Evolutionary conservation across 805 yeast genomes (phyloP).

Genomic region (Blastobotrys terrestris): DNA sequence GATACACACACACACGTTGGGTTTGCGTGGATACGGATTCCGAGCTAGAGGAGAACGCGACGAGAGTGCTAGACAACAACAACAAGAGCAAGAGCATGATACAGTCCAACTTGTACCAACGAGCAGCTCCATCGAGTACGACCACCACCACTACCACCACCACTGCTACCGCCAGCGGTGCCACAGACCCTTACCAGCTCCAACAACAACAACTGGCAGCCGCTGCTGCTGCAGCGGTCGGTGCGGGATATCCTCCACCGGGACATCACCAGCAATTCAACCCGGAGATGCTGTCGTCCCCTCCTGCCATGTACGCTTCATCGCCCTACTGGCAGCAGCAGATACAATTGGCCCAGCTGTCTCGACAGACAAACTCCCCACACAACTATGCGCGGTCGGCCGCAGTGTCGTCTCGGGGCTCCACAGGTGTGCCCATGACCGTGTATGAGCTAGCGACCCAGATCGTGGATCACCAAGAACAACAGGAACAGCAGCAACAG

Average conservation of each 20-base stretch:
- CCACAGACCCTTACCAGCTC: background rate
- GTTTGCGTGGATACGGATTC: too few species aligned
- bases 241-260: background rate
- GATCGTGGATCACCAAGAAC: slow-evolving; percentile 28
- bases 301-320: background rate
- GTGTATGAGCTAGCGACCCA: slow-evolving; percentile 35
- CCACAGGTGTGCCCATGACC: slow-evolving; percentile 28
- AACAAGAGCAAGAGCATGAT: background rate
- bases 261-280: slow-evolving; percentile 1
- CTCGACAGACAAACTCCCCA: slow-evolving; percentile 61
- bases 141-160: background rate
- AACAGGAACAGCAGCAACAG: slow-evolving; percentile 7
- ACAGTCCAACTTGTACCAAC: background rate
- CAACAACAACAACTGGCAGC: background rate
- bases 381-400: slow-evolving; percentile 82
- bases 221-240: background rate
- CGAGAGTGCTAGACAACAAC: too few species aligned
- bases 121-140: background rate
- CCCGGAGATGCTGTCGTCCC: background rate
- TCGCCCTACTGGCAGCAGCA: slow-evolving; percentile 71
- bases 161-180: background rate
- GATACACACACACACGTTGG: too few species aligned
- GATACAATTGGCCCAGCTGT: slow-evolving; percentile 60
- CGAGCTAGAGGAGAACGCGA: background rate
- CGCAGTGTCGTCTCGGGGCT: slow-evolving; percentile 55